phyloP scores from a whole-genome alignment of 1,284 basidiomycete species.

The Xerocomus nothofagi region DNA sequence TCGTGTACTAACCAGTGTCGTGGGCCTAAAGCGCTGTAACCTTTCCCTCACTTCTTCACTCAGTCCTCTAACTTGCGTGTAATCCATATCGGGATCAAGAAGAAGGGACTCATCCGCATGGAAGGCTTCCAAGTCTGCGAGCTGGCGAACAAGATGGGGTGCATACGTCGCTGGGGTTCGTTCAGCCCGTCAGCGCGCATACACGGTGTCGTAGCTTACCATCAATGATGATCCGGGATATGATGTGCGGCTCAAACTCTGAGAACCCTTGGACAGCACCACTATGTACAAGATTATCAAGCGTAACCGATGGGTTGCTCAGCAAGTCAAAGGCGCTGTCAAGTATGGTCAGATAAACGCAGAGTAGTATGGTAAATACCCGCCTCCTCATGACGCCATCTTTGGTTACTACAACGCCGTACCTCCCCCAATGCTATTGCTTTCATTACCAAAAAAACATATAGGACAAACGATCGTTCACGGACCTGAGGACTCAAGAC shows the following conservation, averaged over 20 bases:
- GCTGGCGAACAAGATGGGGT: constrained; percentile 66
- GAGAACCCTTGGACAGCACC: constrained; percentile 56
- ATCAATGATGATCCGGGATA: constrained; percentile 69
- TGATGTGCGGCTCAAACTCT: constrained; percentile 50
- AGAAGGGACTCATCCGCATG: constrained; percentile 72
- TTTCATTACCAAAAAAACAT: constrained; percentile 2
- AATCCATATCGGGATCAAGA: constrained; percentile 73
- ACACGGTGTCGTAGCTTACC: constrained; percentile 40
- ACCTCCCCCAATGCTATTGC: constrained; percentile 54
- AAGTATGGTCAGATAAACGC: not conserved
- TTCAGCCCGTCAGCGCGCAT: not conserved
- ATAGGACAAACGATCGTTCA: not conserved
- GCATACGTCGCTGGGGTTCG: constrained; percentile 46
- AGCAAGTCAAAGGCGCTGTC: constrained; percentile 75
- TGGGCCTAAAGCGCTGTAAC: constrained; percentile 59
- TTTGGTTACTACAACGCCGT: constrained; percentile 54
- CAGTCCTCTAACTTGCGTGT: constrained; percentile 61
- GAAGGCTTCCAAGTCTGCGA: constrained; percentile 75
- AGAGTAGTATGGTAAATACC: constrained; percentile 7
- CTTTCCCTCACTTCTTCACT: constrained; percentile 77
- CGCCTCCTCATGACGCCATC: constrained; percentile 67
- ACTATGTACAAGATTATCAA: constrained; percentile 41
- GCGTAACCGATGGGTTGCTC: constrained; percentile 58
- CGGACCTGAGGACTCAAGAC: constrained; percentile 61
- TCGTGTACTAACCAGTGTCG: constrained; percentile 57